Evolutionary conservation across 148 eudicot genomes (phyloP), one percentile per base, ranked within the genome.

Genomic region (Camellia japonica): DNA sequence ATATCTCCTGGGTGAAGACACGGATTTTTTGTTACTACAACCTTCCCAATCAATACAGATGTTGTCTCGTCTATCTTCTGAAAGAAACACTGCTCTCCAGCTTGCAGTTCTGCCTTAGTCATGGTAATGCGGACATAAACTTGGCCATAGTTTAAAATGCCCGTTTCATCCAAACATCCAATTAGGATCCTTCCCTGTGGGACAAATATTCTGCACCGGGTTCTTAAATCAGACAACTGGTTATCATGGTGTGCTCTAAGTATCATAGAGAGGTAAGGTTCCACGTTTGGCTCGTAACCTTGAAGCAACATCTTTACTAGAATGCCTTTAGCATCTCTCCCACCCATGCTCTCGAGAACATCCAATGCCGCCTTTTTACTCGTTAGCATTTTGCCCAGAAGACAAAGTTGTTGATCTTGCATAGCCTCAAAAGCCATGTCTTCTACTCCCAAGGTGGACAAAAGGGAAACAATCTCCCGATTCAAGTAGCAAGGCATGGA

Each of bases 1-100:
- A 96, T 87, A 87, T 96, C 99, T 64, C 99, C 99, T 7, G 99
- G 99, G 80, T 96, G 99, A 80, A 96, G 89, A 86, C 99, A 96
- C 23, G 99, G 99, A 76, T 96, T 96, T 85, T 91, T 96, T 63
- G 99, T 93, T 46, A 96, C 99, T 42, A 96, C 91, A 58, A 96
- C 95, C 80, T 90, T 90, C 70, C 98, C 98, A 67, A 61, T 84
- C 65, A 96, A 61, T 51, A 96, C 82, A 52, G 91, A 82, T 10
- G 94, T 92, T 10, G 82, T 87, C 58, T 88, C 93, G 81, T 96
- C 98, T 61, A 92, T 82, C 85, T 85, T 90, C 63, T 78, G 84
- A 73, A 96, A 92, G 85, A 68, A 79, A 55, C 68, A 80, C 78
- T 88, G 87, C 64, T 88, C 88, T 7, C 82, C 80, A 77, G 78